Evolutionary conservation across 2,329 filamentous ascomycete species (phyloP).

Genomic region (Chalaropsis ovoidea): DNA sequence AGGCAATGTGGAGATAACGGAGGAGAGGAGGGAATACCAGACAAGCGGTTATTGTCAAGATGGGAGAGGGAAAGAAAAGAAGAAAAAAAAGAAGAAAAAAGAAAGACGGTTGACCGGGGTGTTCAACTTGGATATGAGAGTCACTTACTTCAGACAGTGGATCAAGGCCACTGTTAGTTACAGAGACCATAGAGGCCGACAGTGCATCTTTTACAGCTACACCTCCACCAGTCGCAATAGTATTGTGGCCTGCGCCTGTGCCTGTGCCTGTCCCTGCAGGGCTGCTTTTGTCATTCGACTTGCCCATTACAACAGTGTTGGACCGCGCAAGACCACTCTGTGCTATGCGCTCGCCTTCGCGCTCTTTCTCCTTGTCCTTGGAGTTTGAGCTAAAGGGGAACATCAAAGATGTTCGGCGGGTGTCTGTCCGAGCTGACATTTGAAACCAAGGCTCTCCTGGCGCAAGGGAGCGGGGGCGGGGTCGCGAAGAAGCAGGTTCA

Average conservation of each 20-base stretch:
- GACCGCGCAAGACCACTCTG: not conserved
- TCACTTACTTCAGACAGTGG: constrained; percentile 23
- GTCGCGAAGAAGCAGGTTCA: not conserved
- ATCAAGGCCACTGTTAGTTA: constrained; percentile 17
- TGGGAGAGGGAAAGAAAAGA: not conserved
- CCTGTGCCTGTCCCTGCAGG: not conserved
- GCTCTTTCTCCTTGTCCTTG: constrained; percentile 1
- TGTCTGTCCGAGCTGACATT: not conserved
- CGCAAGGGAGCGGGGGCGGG: not conserved
- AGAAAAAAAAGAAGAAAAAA: too few relatives aligned
- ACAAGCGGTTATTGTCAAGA: not conserved
- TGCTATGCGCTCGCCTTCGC: not conserved
- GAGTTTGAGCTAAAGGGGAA: not conserved
- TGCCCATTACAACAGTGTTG: constrained; percentile 3
- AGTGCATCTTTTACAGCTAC: constrained; percentile 4
- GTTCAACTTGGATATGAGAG: not conserved
- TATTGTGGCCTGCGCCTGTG: not conserved
- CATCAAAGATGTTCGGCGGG: not conserved
- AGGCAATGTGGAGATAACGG: not conserved
- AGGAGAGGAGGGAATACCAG: not conserved
- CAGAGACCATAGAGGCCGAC: not conserved
- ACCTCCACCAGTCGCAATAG: not conserved
- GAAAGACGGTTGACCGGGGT: not conserved
- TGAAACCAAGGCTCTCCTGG: not conserved
- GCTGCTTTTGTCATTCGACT: not conserved